Evolutionary conservation across 1,284 basidiomycete species (phyloP).

Genomic region (Melanopsichium pennsylvanicum): DNA sequence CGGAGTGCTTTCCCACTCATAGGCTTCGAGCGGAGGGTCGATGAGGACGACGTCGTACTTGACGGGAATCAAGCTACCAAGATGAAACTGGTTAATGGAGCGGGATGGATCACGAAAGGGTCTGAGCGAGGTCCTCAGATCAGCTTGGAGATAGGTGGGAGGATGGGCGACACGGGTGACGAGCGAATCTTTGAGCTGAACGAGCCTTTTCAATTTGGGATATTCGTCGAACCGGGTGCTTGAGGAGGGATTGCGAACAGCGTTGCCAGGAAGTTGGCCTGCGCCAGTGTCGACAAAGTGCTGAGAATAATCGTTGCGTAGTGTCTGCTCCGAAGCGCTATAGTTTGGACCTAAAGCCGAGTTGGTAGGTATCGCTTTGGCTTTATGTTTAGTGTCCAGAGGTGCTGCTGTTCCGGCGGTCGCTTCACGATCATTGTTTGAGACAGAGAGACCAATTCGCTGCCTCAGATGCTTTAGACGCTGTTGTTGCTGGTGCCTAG

Average conservation of each 20-base stretch:
- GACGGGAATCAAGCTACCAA: conserved; percentile 67
- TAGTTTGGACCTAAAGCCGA: conserved; percentile 34
- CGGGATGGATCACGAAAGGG: conserved; percentile 24
- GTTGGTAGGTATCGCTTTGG: not conserved
- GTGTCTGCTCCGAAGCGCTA: conserved; percentile 84
- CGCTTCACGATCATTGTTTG: not conserved
- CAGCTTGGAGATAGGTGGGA: conserved; percentile 52
- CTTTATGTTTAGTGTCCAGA: conserved; percentile 11
- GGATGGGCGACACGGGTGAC: conserved; percentile 47
- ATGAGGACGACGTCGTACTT: conserved; percentile 95
- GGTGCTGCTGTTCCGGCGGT: not conserved
- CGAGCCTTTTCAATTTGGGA: conserved; percentile 55
- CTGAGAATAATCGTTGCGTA: conserved; percentile 92
- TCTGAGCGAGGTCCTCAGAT: conserved; percentile 41
- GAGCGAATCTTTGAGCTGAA: conserved; percentile 53
- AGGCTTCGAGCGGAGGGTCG: conserved; percentile 77
- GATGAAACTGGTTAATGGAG: conserved; percentile 31
- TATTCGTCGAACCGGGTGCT: conserved; percentile 88
- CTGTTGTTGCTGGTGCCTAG: conserved; percentile 10
- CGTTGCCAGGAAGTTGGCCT: conserved; percentile 52
- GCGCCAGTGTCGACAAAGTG: conserved; percentile 76
- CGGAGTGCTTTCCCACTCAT: conserved; percentile 52
- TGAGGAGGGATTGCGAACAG: conserved; percentile 50
- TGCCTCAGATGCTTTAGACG: conserved; percentile 8
- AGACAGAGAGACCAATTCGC: not conserved